phyloP scores from a whole-genome alignment of 805 yeast genomes.

The Maudiozyma barnettii region DNA sequence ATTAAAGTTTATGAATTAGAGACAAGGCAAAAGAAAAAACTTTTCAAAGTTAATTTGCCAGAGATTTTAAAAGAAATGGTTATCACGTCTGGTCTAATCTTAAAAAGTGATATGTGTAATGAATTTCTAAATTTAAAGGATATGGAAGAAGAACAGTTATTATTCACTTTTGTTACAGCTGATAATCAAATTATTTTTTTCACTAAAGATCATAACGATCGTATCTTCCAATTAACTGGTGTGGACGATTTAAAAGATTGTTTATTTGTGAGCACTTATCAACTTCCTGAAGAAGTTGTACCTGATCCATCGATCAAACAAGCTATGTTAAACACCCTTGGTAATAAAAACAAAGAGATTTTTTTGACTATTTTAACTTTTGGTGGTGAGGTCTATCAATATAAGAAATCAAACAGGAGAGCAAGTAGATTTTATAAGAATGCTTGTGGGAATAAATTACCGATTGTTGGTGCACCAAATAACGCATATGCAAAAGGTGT shows the following conservation, averaged over 20 bases:
- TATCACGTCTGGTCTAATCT: slow-evolving; percentile 60
- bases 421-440: slow-evolving; percentile 19
- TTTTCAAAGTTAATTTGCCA: slow-evolving; percentile 31
- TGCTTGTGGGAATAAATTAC: slow-evolving; percentile 27
- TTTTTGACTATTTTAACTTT: slow-evolving; percentile 62
- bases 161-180: slow-evolving; percentile 62
- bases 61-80: slow-evolving; percentile 37
- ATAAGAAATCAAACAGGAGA: slow-evolving; percentile 37
- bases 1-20: slow-evolving; percentile 47
- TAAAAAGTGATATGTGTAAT: slow-evolving; percentile 40
- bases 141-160: slow-evolving; percentile 27
- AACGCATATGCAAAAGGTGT: slow-evolving; percentile 60
- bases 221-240: slow-evolving; percentile 31
- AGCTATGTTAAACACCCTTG: slow-evolving; percentile 52
- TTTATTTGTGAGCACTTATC: slow-evolving; percentile 32
- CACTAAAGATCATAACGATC: slow-evolving; percentile 39
- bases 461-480: slow-evolving; percentile 70
- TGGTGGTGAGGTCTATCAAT: slow-evolving; percentile 71
- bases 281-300: slow-evolving; percentile 30
- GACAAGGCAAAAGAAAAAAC: slow-evolving; percentile 26
- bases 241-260: slow-evolving; percentile 31
- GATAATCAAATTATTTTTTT: slow-evolving; percentile 65
- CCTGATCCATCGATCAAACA: slow-evolving; percentile 74
- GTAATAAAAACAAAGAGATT: slow-evolving; percentile 52
- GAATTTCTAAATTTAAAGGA: slow-evolving; percentile 28